Evolutionary conservation across 805 yeast species (phyloP), one percentile per base, ranked within the genome.

Genomic region (Ogataea angusta): DNA sequence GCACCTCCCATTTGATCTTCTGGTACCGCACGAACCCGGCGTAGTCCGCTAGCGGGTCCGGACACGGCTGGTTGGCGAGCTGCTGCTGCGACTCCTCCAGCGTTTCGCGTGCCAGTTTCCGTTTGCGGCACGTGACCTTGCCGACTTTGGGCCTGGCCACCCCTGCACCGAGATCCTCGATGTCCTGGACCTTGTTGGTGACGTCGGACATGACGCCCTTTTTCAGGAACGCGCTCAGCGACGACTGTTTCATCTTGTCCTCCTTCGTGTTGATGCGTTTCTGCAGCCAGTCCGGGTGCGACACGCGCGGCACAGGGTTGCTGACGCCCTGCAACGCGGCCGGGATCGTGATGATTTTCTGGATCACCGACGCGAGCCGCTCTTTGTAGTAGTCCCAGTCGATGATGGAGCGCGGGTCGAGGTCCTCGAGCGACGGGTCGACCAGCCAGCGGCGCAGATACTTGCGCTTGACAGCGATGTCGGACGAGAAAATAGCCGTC

Each of bases 331-430:
- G 99, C 40, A 91, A 69, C 5, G 97, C 98, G 4, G 99, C 99
- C 2, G 99, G 99, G 51, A 93, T 91, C 0, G 96, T 85, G 51
- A 93, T 86, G 53, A 93, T 88, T 64, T 95, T 93, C 60, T 90
- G 96, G 30, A 95, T 80, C 5, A 90, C 95, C 2, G 96, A 88
- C 0, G 91, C 95, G 25, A 93, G 72, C 54, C 99, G 78, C 54
- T 88, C 96, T 47, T 82, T 73, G 59, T 93, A 93, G 59, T 93
- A 93, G 16, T 68, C 78, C 99, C 99, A 93, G 62, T 93, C 98
- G 46, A 93, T 76, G 38, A 93, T 84, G 14, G 78, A 74, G 54
- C 98, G 73, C 3, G 96, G 95, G 61, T 91, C 97, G 57, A 87
- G 87, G 35, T 80, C 78, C 3, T 79, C 85, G 30, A 91, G 60